Evolutionary conservation across 106 monocot species (phyloP).

Genomic region (Dendrobium officinale): DNA sequence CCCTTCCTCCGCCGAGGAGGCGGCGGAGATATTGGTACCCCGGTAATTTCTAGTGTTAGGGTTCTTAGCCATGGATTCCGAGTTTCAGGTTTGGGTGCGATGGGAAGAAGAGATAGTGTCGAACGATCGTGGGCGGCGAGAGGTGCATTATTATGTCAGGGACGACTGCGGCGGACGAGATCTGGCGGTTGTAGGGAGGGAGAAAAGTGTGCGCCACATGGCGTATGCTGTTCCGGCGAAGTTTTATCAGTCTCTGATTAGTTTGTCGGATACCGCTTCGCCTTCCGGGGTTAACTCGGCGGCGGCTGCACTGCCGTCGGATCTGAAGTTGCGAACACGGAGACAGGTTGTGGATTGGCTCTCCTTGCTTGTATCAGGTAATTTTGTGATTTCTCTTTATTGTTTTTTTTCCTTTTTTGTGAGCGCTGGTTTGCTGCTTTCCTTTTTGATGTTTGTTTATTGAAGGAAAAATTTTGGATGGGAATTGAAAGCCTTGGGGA

Average conservation of each 20-base stretch:
- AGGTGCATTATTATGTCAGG: conserved; percentile 70
- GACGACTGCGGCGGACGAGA: conserved; percentile 30
- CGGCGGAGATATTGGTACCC: background rate
- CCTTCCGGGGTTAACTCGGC: background rate
- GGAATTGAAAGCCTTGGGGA: background rate
- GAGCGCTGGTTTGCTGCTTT: background rate
- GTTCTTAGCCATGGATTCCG: background rate
- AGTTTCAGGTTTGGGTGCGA: conserved; percentile 12
- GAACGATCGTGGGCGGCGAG: conserved; percentile 64
- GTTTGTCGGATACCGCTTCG: background rate
- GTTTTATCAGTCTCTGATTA: conserved; percentile 19
- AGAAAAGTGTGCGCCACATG: conserved; percentile 89
- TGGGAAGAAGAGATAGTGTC: conserved; percentile 85
- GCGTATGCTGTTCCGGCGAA: conserved; percentile 30
- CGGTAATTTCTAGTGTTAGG: background rate
- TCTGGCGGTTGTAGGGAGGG: conserved; percentile 81
- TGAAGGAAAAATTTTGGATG: background rate
- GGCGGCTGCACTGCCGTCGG: background rate
- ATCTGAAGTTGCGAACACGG: conserved; percentile 58
- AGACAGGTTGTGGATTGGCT: conserved; percentile 95
- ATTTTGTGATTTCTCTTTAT: background rate
- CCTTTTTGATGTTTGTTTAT: background rate
- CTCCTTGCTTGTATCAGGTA: conserved; percentile 64
- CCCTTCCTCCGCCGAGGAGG: background rate
- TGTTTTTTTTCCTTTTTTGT: background rate